Percentiles rank a stretch among this genome's conserved stretches.
These are phyloP conservation scores for Bruguiera parviflora DNA, from an alignment of 345 rosid species.

Conservation along the genomic window DNA sequence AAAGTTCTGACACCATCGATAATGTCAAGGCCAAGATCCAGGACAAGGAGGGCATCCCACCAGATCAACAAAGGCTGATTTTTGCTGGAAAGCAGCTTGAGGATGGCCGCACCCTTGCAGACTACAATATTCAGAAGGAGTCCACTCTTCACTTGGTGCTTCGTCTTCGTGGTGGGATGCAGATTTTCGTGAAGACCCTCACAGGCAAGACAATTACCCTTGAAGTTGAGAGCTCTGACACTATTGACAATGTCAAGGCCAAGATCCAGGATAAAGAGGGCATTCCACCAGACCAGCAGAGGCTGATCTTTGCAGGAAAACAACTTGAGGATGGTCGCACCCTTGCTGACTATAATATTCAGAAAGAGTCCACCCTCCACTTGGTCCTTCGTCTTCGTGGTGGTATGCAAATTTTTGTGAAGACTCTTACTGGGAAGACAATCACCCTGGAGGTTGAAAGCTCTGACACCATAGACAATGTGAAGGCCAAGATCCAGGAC, in stretches of 20 bases:
- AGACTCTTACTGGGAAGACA: background rate
- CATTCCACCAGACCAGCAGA: background rate
- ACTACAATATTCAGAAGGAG: background rate
- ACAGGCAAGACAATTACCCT: background rate
- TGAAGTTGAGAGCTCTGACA: background rate
- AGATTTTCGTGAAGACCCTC: background rate
- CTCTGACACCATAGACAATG: background rate
- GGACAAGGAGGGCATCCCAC: constrained; percentile 2
- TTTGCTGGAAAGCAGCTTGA: background rate
- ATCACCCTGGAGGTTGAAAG: background rate
- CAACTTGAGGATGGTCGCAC: constrained; percentile 1
- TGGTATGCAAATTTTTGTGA: background rate
- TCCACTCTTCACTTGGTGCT: background rate
- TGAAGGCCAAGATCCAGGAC: background rate
- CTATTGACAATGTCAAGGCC: background rate
- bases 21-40: background rate
- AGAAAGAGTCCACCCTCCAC: background rate
- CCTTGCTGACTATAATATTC: background rate
- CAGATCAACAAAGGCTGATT: background rate
- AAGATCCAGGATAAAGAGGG: constrained; percentile 1
- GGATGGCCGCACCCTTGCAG: constrained; percentile 1
- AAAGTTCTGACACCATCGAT: background rate
- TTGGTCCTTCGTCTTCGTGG: background rate
- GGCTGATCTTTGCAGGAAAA: background rate
- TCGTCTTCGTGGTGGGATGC: background rate